Conservation (phyloP, 2,329 filamentous ascomycete genomes). For the Sclerotinia subarctica region DNA sequence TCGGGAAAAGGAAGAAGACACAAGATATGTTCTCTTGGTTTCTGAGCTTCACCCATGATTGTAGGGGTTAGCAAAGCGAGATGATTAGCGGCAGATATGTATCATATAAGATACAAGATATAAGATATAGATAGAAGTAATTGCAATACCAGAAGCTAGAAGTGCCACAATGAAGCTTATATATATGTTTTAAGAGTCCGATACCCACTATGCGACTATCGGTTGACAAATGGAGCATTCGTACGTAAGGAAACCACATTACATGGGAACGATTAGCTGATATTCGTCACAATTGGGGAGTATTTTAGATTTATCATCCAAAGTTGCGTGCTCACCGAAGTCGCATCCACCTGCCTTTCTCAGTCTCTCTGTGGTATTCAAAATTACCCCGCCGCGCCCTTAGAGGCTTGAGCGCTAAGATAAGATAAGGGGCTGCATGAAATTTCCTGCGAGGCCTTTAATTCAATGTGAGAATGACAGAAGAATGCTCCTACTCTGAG, state of each 20-base stretch:
- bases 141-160: background rate
- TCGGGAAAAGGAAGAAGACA: slow-evolving; percentile 44
- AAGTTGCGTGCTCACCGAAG: background rate
- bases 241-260: background rate
- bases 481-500: background rate
- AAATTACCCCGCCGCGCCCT: slow-evolving; percentile 1
- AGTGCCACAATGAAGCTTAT: slow-evolving; percentile 6
- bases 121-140: background rate
- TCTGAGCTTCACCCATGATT: slow-evolving; percentile 47
- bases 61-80: slow-evolving; percentile 11
- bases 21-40: slow-evolving; percentile 42
- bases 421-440: slow-evolving; percentile 7
- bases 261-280: background rate
- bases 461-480: too few species aligned
- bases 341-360: background rate
- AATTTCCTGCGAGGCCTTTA: slow-evolving; percentile 9
- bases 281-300: background rate
- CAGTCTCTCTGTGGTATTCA: background rate
- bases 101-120: background rate
- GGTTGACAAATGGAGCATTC: background rate
- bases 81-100: background rate
- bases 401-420: slow-evolving; percentile 6
- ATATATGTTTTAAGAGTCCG: background rate
- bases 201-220: background rate
- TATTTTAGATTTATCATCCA: background rate